phyloP scores from a whole-genome alignment of 108 stramenopile species.

The Skeletonema grethae region DNA sequence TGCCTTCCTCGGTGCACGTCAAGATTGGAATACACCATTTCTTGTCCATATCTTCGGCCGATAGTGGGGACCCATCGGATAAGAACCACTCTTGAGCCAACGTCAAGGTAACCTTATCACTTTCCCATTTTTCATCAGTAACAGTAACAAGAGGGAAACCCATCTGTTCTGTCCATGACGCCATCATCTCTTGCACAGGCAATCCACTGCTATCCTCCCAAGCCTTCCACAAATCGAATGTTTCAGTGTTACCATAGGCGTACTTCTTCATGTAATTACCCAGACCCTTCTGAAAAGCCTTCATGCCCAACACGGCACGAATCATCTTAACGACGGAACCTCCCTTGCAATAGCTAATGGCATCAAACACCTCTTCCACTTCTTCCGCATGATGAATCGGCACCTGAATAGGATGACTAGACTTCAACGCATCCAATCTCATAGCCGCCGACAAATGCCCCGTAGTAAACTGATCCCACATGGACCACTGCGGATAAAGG shows the following conservation, averaged over 20 bases:
- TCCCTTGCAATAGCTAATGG: slow-evolving; percentile 89
- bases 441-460: slow-evolving; percentile 83
- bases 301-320: slow-evolving; percentile 88
- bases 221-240: slow-evolving; percentile 91
- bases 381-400: slow-evolving; percentile 93
- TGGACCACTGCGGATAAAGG: slow-evolving; percentile 77
- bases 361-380: slow-evolving; percentile 98
- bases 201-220: slow-evolving; percentile 91
- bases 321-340: slow-evolving; percentile 92
- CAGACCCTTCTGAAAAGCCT: slow-evolving; percentile 77
- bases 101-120: slow-evolving; percentile 71
- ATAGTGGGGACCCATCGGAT: slow-evolving; percentile 77
- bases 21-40: slow-evolving; percentile 94
- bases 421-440: slow-evolving; percentile 83
- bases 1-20: slow-evolving; percentile 71
- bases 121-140: slow-evolving; percentile 67
- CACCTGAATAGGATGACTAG: slow-evolving; percentile 93
- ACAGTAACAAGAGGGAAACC: slow-evolving; percentile 89
- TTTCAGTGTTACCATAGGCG: slow-evolving; percentile 91
- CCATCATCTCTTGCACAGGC: slow-evolving; percentile 90
- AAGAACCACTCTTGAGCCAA: slow-evolving; percentile 93
- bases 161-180: slow-evolving; percentile 96
- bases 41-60: slow-evolving; percentile 70
- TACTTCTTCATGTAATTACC: slow-evolving; percentile 86
- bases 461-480: slow-evolving; percentile 94